Evolutionary conservation across 257 asterid species (phyloP).

Genomic region (Capsicum chinense): DNA sequence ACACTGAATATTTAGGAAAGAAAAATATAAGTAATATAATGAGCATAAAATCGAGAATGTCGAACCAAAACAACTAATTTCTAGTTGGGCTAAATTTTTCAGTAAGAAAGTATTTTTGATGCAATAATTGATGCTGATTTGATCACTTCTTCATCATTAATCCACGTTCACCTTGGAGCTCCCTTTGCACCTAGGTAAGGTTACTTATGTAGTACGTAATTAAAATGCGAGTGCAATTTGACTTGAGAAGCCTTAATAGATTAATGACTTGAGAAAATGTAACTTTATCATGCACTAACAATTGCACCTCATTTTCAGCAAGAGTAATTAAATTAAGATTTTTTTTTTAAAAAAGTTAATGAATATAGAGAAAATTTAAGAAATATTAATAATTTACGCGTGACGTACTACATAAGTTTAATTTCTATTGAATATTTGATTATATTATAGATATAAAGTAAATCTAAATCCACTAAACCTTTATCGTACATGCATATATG

Average conservation of each 20-base stretch:
- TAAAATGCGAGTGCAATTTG: constrained; percentile 14
- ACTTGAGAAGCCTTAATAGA: neutral
- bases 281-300: neutral
- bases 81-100: neutral
- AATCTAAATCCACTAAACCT: too few species aligned
- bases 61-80: neutral
- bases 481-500: too few species aligned
- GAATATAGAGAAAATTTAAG: neutral
- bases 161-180: neutral
- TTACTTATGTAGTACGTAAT: neutral
- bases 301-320: neutral
- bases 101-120: neutral
- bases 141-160: neutral
- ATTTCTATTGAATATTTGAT: too few species aligned
- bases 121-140: neutral
- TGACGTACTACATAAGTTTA: too few species aligned
- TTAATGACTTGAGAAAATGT: neutral
- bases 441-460: too few species aligned
- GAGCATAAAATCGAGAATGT: neutral
- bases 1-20: neutral
- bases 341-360: neutral
- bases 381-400: neutral
- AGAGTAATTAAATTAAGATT: neutral
- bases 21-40: neutral
- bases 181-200: neutral